Percentiles rank a stretch among this genome's conserved stretches.
Conservation (phyloP, 352 stramenopile species). For the Pythium coloratum region DNA sequence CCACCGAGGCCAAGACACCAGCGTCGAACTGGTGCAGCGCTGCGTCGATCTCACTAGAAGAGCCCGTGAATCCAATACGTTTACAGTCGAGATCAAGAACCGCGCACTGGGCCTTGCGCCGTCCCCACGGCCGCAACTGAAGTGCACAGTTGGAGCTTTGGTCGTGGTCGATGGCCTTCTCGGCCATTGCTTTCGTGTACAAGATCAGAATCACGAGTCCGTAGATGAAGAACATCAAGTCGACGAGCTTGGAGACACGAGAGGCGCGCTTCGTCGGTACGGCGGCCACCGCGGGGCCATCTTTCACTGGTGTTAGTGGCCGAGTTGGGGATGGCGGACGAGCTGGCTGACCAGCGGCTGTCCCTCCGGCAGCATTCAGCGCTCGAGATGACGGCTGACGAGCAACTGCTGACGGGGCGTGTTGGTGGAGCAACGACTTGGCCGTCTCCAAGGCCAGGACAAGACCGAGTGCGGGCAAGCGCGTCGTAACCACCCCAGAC, state of each 20-base stretch:
- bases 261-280: slow-evolving; percentile 14
- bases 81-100: slow-evolving; percentile 25
- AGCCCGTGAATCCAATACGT: slow-evolving; percentile 7
- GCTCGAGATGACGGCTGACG: neutral
- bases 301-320: neutral
- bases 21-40: slow-evolving; percentile 17
- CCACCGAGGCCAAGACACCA: slow-evolving; percentile 13
- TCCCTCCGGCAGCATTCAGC: neutral
- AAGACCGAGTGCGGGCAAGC: slow-evolving; percentile 21
- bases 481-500: slow-evolving; percentile 23
- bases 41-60: slow-evolving; percentile 2
- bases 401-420: neutral
- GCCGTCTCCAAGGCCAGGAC: slow-evolving; percentile 24
- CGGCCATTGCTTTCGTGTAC: slow-evolving; percentile 20
- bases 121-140: slow-evolving; percentile 24
- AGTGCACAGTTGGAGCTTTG: slow-evolving; percentile 18
- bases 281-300: neutral
- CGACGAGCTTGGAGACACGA: slow-evolving; percentile 2
- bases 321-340: neutral
- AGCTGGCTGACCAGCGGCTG: neutral
- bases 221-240: slow-evolving; percentile 20
- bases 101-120: slow-evolving; percentile 16
- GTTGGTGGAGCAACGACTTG: slow-evolving; percentile 21
- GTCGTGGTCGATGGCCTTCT: slow-evolving; percentile 15
- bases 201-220: slow-evolving; percentile 21